Percentiles rank a stretch among this genome's conserved stretches.
Evolutionary conservation across 2,329 filamentous ascomycete genomes (phyloP).

Genomic region (Ceratocystis diversiconidia): DNA sequence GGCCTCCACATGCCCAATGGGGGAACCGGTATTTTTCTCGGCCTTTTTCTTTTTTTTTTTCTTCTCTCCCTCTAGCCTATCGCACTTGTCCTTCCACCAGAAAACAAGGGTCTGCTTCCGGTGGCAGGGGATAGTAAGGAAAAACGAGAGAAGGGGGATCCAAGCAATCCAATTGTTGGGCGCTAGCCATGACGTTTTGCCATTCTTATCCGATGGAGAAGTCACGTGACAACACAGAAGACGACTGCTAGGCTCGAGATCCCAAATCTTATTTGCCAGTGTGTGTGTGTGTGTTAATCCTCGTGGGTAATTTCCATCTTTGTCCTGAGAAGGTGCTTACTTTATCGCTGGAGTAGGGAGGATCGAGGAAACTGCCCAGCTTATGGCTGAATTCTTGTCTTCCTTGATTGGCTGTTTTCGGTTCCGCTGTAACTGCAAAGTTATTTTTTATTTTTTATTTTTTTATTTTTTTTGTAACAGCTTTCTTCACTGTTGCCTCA

Average conservation of each 20-base stretch:
- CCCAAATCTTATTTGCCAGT: too few species aligned
- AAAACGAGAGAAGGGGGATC: background rate
- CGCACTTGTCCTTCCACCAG: background rate
- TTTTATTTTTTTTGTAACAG: background rate
- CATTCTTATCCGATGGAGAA: too few species aligned
- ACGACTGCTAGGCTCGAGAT: too few species aligned
- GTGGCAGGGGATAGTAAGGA: background rate
- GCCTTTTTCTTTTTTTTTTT: slow-evolving; percentile 1
- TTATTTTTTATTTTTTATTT: background rate
- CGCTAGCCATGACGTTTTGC: background rate
- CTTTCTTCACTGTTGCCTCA: background rate
- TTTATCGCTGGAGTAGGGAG: background rate
- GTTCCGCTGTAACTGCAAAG: background rate
- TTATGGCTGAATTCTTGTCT: too few species aligned
- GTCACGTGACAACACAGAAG: too few species aligned
- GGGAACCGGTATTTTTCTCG: slow-evolving; percentile 3
- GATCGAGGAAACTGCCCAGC: background rate
- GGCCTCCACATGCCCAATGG: slow-evolving; percentile 1
- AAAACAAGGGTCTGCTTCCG: background rate
- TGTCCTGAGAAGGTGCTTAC: too few species aligned
- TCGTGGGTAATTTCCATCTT: too few species aligned
- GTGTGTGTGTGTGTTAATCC: too few species aligned
- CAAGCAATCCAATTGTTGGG: background rate
- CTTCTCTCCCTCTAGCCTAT: background rate
- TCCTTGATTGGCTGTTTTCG: background rate